Percentiles rank a stretch among this genome's conserved stretches.
Evolutionary conservation across 108 stramenopile species (phyloP).

Genomic region (Skeletonema menzelii): DNA sequence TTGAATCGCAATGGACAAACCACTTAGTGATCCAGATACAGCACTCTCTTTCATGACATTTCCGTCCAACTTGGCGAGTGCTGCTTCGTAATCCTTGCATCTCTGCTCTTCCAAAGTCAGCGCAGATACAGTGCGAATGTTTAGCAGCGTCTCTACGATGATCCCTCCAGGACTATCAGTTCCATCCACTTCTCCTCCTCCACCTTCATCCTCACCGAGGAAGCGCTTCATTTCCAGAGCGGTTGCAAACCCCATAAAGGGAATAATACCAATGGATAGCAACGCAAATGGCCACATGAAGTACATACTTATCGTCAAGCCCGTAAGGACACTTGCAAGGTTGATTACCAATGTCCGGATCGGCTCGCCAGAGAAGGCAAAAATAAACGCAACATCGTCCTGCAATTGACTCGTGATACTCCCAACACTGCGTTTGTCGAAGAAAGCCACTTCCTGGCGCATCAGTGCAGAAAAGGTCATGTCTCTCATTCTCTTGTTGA

Average conservation of each 20-base stretch:
- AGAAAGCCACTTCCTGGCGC: conserved; percentile 78
- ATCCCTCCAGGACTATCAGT: conserved; percentile 66
- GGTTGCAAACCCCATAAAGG: conserved; percentile 69
- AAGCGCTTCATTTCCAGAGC: conserved; percentile 71
- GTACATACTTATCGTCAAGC: conserved; percentile 8
- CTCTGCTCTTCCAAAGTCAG: conserved; percentile 62
- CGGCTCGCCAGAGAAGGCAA: conserved; percentile 73
- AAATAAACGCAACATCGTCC: conserved; percentile 77
- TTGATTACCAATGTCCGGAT: conserved; percentile 61
- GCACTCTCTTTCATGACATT: conserved; percentile 29
- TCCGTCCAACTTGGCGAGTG: conserved; percentile 45
- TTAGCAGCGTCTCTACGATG: conserved; percentile 70
- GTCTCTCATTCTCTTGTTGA: conserved; percentile 76
- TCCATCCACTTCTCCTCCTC: conserved; percentile 44
- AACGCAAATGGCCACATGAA: conserved; percentile 87
- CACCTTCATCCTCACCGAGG: conserved; percentile 64
- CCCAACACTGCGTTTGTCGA: conserved; percentile 70
- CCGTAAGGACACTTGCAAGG: conserved; percentile 45
- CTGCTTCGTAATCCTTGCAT: conserved; percentile 56
- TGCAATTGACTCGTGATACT: conserved; percentile 79
- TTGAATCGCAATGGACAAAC: conserved; percentile 32
- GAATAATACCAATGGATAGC: conserved; percentile 67
- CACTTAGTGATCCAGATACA: conserved; percentile 21
- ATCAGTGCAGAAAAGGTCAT: conserved; percentile 55
- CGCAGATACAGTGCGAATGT: conserved; percentile 77